phyloP scores from a whole-genome alignment of 495 filamentous ascomycete genomes.

The Xylaria flabelliformis region DNA sequence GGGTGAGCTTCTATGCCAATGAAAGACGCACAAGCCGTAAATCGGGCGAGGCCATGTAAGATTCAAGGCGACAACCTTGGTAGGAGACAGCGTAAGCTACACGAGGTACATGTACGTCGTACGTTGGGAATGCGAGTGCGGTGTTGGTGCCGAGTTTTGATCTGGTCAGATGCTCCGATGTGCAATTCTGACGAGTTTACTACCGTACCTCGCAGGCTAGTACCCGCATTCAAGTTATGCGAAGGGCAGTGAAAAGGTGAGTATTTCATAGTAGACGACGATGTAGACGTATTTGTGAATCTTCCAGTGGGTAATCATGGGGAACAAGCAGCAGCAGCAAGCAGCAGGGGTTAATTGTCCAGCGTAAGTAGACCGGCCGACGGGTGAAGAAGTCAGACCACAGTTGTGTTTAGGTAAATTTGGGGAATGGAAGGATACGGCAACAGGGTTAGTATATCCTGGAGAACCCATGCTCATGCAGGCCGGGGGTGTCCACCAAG shows the following conservation, averaged over 20 bases:
- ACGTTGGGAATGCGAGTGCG: background rate
- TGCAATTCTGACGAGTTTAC: background rate
- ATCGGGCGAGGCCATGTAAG: background rate
- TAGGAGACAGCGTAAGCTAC: background rate
- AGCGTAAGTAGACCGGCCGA: background rate
- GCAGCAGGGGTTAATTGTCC: constrained; percentile 6
- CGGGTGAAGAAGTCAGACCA: constrained; percentile 22
- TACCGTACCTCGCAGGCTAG: constrained; percentile 5
- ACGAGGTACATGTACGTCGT: constrained; percentile 17
- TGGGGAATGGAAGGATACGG: constrained; percentile 7
- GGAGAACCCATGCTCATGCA: constrained; percentile 19
- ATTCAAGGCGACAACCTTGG: constrained; percentile 14
- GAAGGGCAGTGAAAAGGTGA: background rate
- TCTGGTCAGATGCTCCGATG: constrained; percentile 12
- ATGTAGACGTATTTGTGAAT: background rate
- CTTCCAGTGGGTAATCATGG: background rate
- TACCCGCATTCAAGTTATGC: constrained; percentile 2
- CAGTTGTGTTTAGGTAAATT: constrained; percentile 12
- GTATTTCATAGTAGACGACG: constrained; percentile 5
- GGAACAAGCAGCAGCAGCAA: background rate
- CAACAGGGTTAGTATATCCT: constrained; percentile 1
- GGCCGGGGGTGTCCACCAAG: constrained; percentile 1
- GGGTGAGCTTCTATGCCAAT: background rate
- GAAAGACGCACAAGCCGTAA: constrained; percentile 1
- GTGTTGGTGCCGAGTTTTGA: constrained; percentile 4